Percentiles rank a stretch among this genome's conserved stretches.
phyloP scores from a whole-genome alignment of 1,139 yeast species.

The Debaryomyces psychrophilus region DNA sequence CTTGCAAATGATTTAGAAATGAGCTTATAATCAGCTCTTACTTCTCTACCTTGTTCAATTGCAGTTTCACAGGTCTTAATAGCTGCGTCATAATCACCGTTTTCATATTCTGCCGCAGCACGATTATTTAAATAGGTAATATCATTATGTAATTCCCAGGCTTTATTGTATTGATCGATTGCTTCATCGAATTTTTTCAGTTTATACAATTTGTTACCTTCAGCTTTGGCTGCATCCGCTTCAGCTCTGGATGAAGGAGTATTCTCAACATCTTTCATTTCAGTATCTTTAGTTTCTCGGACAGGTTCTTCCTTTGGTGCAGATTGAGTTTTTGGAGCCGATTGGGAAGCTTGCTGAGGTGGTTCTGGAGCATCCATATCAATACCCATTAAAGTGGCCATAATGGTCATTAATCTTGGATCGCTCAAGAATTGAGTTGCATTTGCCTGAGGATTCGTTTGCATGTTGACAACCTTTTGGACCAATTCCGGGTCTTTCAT shows the following conservation, averaged over 20 bases:
- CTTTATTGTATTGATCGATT: constrained; percentile 78
- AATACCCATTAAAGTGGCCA: constrained; percentile 87
- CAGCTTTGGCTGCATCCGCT: constrained; percentile 82
- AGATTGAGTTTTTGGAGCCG: constrained; percentile 17
- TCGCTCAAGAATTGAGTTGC: constrained; percentile 69
- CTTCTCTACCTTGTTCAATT: constrained; percentile 84
- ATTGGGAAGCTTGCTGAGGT: constrained; percentile 27
- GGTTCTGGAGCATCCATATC: constrained; percentile 59
- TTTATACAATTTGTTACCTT: constrained; percentile 88
- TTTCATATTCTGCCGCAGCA: constrained; percentile 97
- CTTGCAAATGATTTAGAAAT: constrained; percentile 94
- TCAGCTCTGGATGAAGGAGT: constrained; percentile 37
- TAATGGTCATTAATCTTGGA: constrained; percentile 84
- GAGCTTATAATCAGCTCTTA: constrained; percentile 88
- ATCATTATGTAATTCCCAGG: constrained; percentile 82
- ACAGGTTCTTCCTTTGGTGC: constrained; percentile 22
- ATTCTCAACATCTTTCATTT: constrained; percentile 34
- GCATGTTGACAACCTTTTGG: constrained; percentile 66
- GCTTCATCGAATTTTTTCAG: constrained; percentile 91
- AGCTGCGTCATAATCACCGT: constrained; percentile 87
- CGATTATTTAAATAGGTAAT: constrained; percentile 94
- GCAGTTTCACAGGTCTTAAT: constrained; percentile 81
- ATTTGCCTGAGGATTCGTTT: constrained; percentile 73
- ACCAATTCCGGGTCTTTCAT: constrained; percentile 89
- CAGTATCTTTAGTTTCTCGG: constrained; percentile 35